Evolutionary conservation across 139 green algal genomes (phyloP).

Genomic region (Coccomyxa sp.): DNA sequence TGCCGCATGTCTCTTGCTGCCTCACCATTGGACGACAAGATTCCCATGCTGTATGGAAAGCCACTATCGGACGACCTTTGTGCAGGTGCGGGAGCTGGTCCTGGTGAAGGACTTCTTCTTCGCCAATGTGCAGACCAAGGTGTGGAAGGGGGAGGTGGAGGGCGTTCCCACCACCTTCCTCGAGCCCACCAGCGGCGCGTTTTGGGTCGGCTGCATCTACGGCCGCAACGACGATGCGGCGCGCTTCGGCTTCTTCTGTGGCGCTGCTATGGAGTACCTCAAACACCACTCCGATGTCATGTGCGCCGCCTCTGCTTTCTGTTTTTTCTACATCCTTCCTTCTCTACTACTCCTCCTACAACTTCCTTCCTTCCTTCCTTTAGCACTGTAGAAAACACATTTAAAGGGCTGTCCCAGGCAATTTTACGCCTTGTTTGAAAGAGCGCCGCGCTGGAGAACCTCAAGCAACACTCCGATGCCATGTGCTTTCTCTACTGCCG

Average conservation of each 20-base stretch:
- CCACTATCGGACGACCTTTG: too few species aligned
- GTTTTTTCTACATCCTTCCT: not conserved
- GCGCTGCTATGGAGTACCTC: constrained; percentile 88
- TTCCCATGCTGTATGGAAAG: too few species aligned
- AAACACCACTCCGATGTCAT: constrained; percentile 33
- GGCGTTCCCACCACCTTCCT: constrained; percentile 55
- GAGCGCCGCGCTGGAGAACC: too few species aligned
- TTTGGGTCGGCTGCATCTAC: constrained; percentile 88
- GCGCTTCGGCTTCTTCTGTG: constrained; percentile 90
- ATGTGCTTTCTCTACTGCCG: too few species aligned
- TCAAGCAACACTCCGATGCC: too few species aligned
- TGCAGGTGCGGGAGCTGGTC: constrained; percentile 41
- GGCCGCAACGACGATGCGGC: constrained; percentile 56
- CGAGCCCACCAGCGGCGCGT: constrained; percentile 76
- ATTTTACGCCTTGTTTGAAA: too few species aligned
- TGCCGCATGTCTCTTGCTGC: too few species aligned
- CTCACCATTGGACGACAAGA: too few species aligned
- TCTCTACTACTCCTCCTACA: too few species aligned
- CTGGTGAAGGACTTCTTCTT: constrained; percentile 60
- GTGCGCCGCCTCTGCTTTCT: not conserved
- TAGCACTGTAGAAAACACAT: too few species aligned
- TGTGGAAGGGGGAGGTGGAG: constrained; percentile 71
- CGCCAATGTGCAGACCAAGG: constrained; percentile 56
- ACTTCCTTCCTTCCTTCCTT: too few species aligned
- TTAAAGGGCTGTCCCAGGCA: too few species aligned